phyloP scores from a whole-genome alignment of 2,329 filamentous ascomycete species.

The Ascochyta clinopodiicola region DNA sequence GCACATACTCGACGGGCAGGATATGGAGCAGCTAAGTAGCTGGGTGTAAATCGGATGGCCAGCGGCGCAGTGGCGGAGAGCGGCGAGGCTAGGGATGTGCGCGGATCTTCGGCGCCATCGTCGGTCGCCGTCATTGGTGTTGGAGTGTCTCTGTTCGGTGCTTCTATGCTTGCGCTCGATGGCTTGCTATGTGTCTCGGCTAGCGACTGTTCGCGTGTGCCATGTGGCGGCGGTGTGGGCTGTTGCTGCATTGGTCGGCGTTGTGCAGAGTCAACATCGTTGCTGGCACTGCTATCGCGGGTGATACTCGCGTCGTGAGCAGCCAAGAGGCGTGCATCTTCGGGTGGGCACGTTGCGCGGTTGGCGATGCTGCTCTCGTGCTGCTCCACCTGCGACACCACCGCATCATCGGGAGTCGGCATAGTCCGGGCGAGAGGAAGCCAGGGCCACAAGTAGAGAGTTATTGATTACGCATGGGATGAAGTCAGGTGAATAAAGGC shows the following conservation, averaged over 20 bases:
- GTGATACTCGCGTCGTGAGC: conserved; percentile 42
- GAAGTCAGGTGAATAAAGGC: conserved; percentile 9
- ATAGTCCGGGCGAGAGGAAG: conserved; percentile 48
- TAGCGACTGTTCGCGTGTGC: conserved; percentile 28
- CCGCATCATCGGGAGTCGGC: conserved; percentile 57
- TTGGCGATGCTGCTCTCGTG: conserved; percentile 44
- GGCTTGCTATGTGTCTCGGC: conserved; percentile 39
- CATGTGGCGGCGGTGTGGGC: conserved; percentile 43
- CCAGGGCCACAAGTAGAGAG: conserved; percentile 35
- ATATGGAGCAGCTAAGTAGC: conserved; percentile 41
- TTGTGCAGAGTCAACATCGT: conserved; percentile 23
- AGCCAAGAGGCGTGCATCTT: conserved; percentile 43
- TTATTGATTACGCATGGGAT: conserved; percentile 29
- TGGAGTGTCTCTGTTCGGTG: conserved; percentile 45
- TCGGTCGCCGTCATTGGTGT: conserved; percentile 48
- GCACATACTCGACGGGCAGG: conserved; percentile 44
- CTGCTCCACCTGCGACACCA: conserved; percentile 51
- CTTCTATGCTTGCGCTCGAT: conserved; percentile 41
- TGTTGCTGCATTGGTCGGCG: conserved; percentile 30
- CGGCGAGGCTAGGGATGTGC: conserved; percentile 41
- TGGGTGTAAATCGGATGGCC: conserved; percentile 33
- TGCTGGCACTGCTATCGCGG: conserved; percentile 21
- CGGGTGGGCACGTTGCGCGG: conserved; percentile 59
- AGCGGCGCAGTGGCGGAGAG: conserved; percentile 34
- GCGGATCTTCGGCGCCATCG: conserved; percentile 44